Evolutionary conservation across 495 filamentous ascomycete species (phyloP), one percentile per base, ranked within the genome.

Genomic region (Aspergillus carlsbadensis): DNA sequence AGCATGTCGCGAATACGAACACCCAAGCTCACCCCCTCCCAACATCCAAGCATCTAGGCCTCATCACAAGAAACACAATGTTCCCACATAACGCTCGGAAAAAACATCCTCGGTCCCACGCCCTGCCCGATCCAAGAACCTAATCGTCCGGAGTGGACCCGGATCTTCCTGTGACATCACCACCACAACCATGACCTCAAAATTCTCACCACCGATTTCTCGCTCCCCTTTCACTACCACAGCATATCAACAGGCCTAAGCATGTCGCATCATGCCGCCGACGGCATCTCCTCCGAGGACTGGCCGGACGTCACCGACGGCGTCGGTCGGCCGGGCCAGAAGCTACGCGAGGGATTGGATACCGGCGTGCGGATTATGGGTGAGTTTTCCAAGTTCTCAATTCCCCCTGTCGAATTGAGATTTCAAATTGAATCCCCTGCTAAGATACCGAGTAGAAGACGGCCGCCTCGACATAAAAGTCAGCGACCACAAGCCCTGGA

Each of bases 401-500:
- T 20, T 13, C 8, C 10, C 34, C 17, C 10, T 40, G 3, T 44
- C 14, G 5, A 20, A n/a, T 15, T 35, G 10, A 24, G 18, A 40
- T 6, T 14, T 15, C 5, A 29, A 14, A 59, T 42, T 15, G 2
- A 14, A 7, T 8, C n/a, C n/a, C n/a, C n/a, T n/a, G n/a, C n/a
- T 41, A 5, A 36, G 17, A 2, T 0, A 5, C 3, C 1, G 2
- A 15, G 0, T 6, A 67, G 82, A 80, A 58, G 86, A 89, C 70
- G 88, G 87, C 14, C 84, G 88, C 31, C 77, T 91, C 57, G 81
- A 90, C 59, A 91, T 92, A 71, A 84, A 85, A 54, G 87, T 92
- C 66, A 81, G 84, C 57, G 79, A 89, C 60, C 84, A 83, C 61
- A 82, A 81, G 56, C 69, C 79, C 22, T 77, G 81, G 33, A 64